phyloP scores from a whole-genome alignment of 1,284 basidiomycete species.

The Pyrrhoderma noxium region DNA sequence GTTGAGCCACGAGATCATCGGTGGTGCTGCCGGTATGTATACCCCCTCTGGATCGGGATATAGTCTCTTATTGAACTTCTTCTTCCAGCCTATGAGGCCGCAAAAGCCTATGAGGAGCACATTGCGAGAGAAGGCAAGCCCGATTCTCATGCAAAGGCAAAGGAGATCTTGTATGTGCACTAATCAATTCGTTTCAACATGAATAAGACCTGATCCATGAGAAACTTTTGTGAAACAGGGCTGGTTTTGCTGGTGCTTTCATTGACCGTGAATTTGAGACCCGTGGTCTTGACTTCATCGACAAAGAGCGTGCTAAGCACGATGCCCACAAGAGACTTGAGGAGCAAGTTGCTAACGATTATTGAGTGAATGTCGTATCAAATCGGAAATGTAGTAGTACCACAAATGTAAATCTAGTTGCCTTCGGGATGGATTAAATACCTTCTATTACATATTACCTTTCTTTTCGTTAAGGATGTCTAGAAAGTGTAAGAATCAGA shows the following conservation, averaged over 20 bases:
- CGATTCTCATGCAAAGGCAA: conserved; percentile 36
- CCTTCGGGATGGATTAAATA: too few species aligned
- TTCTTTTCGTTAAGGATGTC: too few species aligned
- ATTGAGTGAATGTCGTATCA: conserved; percentile 1
- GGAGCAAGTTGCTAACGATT: conserved; percentile 13
- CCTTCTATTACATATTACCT: too few species aligned
- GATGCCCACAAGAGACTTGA: conserved; percentile 26
- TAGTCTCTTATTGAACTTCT: background rate
- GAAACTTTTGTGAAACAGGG: conserved; percentile 25
- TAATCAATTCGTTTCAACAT: background rate
- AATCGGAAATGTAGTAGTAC: too few species aligned
- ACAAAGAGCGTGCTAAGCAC: conserved; percentile 37
- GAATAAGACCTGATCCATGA: too few species aligned
- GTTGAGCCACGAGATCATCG: conserved; percentile 29
- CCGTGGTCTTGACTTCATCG: conserved; percentile 41
- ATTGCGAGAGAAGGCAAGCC: conserved; percentile 37
- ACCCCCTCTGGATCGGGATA: background rate
- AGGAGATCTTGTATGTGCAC: conserved; percentile 32
- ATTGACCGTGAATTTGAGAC: conserved; percentile 41
- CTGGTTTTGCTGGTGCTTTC: conserved; percentile 39
- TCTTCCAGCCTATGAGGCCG: conserved; percentile 32
- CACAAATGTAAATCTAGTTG: too few species aligned
- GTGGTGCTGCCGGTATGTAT: conserved; percentile 21
- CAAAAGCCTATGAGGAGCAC: conserved; percentile 51
- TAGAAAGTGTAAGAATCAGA: too few species aligned